Base-by-base conservation (phyloP, 139 green algal genomes). In the Micromonas pusilla region DNA sequence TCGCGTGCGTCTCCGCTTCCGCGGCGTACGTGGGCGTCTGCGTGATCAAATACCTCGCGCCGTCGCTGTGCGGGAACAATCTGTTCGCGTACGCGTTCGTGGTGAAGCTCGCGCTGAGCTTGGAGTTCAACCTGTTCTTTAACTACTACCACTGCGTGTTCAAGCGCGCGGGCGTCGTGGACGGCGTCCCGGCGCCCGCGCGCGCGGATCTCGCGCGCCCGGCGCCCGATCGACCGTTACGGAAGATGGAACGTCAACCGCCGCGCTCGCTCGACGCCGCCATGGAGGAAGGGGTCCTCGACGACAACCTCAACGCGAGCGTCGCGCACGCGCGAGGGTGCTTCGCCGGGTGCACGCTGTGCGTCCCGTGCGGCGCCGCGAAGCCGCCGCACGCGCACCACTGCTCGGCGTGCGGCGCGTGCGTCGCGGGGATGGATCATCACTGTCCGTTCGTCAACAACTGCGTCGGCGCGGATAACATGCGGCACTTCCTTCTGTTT, bases 371-470 rank as follows among this genome's bases (percentile, higher is more conserved):
- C 53, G 28, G 30, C 0, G 77, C 68, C 67, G 6, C 81, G n/a
- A 85, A 85, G 78, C 81, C 81, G 37, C 62, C 33, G 5, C 19
- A 26, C 36, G 77, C 81, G 0, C 81, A 85, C 66, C 81, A 85
- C 52, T 85, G 81, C 78, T 33, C 77, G 2, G 25, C 64, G 45
- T 85, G 81, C 72, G 1, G 64, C 13, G 20, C 20, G 28, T 85
- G 81, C 57, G 77, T 85, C n/a, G 4, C 83, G 30, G 81, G 80
- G n/a, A 85, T 85, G 81, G 81, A 85, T 36, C 81, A 85, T 33
- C 81, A 85, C 78, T 85, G 81, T 36, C 81, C 81, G 20, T 85
- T 85, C 70, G 73, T 84, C 74, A 57, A 72, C 38, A 85, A 83
- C 34, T 85, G 81, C 57, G 78, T 85, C 45, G 81, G 81, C 2